Evolutionary conservation across 2,329 filamentous ascomycete species (phyloP).

Genomic region (Penicillium sp.): DNA sequence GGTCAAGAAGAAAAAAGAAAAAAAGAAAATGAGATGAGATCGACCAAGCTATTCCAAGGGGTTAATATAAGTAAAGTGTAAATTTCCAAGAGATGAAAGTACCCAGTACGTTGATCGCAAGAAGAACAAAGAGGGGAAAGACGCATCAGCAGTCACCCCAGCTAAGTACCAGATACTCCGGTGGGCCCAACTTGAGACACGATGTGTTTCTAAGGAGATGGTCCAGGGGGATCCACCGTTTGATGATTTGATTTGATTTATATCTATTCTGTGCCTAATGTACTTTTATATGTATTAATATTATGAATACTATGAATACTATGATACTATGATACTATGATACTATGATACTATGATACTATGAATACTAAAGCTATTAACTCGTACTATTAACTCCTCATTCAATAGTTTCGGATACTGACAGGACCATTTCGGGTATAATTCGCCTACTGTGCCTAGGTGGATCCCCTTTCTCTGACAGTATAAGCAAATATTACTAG

Average conservation of each 20-base stretch:
- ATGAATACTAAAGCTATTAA: background rate
- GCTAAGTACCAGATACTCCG: slow-evolving; percentile 17
- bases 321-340: too few relatives aligned
- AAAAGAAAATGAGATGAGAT: background rate
- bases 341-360: too few relatives aligned
- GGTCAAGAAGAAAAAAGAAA: slow-evolving; percentile 5
- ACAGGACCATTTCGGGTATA: background rate
- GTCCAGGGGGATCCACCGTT: slow-evolving; percentile 5
- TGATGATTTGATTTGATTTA: background rate
- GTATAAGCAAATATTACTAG: background rate
- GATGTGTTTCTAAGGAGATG: slow-evolving; percentile 28
- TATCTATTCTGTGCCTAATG: too few relatives aligned
- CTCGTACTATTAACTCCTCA: background rate
- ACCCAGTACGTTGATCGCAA: background rate
- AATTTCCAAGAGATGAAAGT: background rate
- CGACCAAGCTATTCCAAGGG: slow-evolving; percentile 6
- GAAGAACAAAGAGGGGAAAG: background rate
- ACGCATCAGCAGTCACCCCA: background rate
- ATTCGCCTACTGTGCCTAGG: background rate
- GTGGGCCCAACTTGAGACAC: slow-evolving; percentile 34
- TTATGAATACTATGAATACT: too few relatives aligned
- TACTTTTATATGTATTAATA: too few relatives aligned
- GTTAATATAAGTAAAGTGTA: background rate
- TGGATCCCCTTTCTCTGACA: background rate
- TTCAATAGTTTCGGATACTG: background rate